These are phyloP conservation scores for Thuja plicata DNA, from an alignment of 83 land plant species.

Conservation along the genomic window DNA sequence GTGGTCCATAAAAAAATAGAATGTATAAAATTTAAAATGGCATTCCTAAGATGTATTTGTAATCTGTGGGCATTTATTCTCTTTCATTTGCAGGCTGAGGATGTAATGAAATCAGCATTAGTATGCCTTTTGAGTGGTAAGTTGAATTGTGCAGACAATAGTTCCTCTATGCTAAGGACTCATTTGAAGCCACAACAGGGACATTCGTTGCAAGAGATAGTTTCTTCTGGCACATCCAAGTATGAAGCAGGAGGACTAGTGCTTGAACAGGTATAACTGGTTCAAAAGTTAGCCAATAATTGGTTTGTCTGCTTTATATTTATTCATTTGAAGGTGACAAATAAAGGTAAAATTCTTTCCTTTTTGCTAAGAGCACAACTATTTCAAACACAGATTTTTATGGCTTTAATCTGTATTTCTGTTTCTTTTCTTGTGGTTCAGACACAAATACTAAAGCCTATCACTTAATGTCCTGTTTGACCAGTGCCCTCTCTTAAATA, in stretches of 20 bases:
- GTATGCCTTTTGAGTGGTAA: constrained; percentile 37
- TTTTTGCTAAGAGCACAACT: background rate
- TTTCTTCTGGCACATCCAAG: background rate
- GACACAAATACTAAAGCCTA: background rate
- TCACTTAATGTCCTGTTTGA: constrained; percentile 12
- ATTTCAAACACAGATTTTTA: background rate
- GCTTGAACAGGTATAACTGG: constrained; percentile 16
- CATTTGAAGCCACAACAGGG: background rate
- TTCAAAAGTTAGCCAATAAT: background rate
- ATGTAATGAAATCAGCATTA: constrained; percentile 55
- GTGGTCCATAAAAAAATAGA: background rate
- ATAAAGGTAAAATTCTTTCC: background rate
- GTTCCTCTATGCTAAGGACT: background rate
- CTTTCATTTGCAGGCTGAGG: constrained; percentile 53
- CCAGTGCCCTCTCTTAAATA: constrained; percentile 92
- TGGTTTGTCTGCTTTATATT: background rate
- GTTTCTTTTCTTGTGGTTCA: background rate
- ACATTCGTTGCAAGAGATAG: background rate
- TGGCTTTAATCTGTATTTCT: background rate
- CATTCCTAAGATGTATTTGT: background rate
- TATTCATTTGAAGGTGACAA: background rate
- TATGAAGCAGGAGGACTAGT: background rate
- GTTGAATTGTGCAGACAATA: constrained; percentile 2
- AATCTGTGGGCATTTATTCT: background rate
- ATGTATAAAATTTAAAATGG: background rate